Conservation (phyloP, 192 early-diverging fungal species). For the Borealophlyctis nickersoniae region DNA sequence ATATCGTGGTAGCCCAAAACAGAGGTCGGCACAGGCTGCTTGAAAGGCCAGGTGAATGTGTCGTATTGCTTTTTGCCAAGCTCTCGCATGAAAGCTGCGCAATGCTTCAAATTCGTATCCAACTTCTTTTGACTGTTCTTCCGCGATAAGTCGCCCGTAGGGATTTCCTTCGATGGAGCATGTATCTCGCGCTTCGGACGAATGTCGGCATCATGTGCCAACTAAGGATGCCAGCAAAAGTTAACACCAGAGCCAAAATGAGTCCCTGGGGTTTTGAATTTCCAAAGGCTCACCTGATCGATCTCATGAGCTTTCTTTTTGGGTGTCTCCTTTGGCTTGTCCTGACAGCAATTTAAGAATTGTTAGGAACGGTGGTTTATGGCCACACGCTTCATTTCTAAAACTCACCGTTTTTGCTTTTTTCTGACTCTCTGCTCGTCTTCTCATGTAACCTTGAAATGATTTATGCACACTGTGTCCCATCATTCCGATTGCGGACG, state of each 20-base stretch:
- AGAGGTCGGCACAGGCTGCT: slow-evolving; percentile 81
- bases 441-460: slow-evolving; percentile 40
- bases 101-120: slow-evolving; percentile 34
- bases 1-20: slow-evolving; percentile 77
- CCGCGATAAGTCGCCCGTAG: not conserved
- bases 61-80: slow-evolving; percentile 35
- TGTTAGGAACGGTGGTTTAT: not conserved
- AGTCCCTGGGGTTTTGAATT: slow-evolving; percentile 1
- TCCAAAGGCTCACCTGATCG: not conserved
- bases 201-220: too few species aligned
- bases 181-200: slow-evolving; percentile 39
- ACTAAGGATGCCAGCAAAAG: too few species aligned
- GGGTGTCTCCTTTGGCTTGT: slow-evolving; percentile 10
- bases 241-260: too few species aligned
- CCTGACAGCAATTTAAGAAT: not conserved
- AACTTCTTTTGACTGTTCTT: slow-evolving; percentile 9
- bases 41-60: slow-evolving; percentile 39
- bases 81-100: slow-evolving; percentile 32
- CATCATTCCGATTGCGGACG: slow-evolving; percentile 34
- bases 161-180: slow-evolving; percentile 23
- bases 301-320: not conserved
- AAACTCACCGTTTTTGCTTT: too few species aligned
- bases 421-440: too few species aligned
- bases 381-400: slow-evolving; percentile 37
- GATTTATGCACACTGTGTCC: slow-evolving; percentile 32